Evolutionary conservation across 1,284 basidiomycete genomes (phyloP).

Genomic region (Ustilago hordei): DNA sequence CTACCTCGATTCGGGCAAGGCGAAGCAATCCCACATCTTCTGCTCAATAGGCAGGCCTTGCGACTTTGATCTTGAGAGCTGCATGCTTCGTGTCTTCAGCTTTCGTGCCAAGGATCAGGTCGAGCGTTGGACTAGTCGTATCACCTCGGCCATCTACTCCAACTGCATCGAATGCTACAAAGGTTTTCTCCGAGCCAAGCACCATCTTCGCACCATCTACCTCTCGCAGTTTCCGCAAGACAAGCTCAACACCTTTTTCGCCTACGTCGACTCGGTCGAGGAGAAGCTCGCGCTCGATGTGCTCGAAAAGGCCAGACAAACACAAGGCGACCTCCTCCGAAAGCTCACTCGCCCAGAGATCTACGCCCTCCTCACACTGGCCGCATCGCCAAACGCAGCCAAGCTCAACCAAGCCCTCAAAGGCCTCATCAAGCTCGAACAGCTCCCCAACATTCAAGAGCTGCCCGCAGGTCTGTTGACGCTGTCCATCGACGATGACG

Average conservation of each 20-base stretch:
- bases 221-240: slow-evolving; percentile 40
- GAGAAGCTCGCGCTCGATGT: slow-evolving; percentile 41
- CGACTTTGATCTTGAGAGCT: slow-evolving; percentile 56
- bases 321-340: slow-evolving; percentile 18
- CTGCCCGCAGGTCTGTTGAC: slow-evolving; percentile 48
- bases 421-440: slow-evolving; percentile 27
- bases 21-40: slow-evolving; percentile 39
- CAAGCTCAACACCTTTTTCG: slow-evolving; percentile 51
- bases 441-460: slow-evolving; percentile 42
- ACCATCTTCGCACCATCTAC: slow-evolving; percentile 35
- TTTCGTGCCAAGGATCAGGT: slow-evolving; percentile 50
- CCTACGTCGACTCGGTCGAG: slow-evolving; percentile 51
- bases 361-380: slow-evolving; percentile 47
- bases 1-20: slow-evolving; percentile 37
- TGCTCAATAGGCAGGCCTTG: slow-evolving; percentile 40
- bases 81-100: slow-evolving; percentile 58
- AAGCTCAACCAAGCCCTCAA: slow-evolving; percentile 42
- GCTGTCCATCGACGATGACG: slow-evolving; percentile 39
- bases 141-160: slow-evolving; percentile 40
- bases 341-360: slow-evolving; percentile 43
- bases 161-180: slow-evolving; percentile 59
- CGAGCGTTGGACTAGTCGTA: slow-evolving; percentile 41
- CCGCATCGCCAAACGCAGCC: slow-evolving; percentile 28
- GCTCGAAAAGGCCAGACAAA: slow-evolving; percentile 23
- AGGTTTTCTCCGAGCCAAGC: slow-evolving; percentile 45